Percentiles rank a stretch among this genome's conserved stretches.
These are phyloP conservation scores for Tothia fuscella DNA, from an alignment of 2,329 filamentous ascomycete genomes.

Conservation along the genomic window DNA sequence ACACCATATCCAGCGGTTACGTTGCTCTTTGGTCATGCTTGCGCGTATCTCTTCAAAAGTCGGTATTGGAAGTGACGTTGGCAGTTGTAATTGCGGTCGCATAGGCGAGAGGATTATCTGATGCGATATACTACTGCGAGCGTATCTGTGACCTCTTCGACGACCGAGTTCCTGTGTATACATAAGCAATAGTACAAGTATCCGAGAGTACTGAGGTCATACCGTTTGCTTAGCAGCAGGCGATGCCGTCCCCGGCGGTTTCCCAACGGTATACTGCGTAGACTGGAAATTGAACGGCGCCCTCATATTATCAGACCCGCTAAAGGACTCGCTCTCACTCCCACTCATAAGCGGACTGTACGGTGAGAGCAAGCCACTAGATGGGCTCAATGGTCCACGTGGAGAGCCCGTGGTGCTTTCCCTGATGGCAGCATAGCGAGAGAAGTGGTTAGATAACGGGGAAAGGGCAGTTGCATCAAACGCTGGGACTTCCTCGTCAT, in stretches of 20 bases:
- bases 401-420: conserved; percentile 47
- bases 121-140: conserved; percentile 90
- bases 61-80: conserved; percentile 82
- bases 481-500: not conserved
- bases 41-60: conserved; percentile 78
- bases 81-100: conserved; percentile 74
- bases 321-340: conserved; percentile 15
- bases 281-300: conserved; percentile 95
- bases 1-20: conserved; percentile 75
- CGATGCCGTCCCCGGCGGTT: conserved; percentile 62
- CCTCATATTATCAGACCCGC: not conserved
- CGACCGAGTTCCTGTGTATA: conserved; percentile 66
- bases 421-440: conserved; percentile 57
- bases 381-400: not conserved
- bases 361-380: conserved; percentile 15
- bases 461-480: conserved; percentile 25
- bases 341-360: conserved; percentile 20
- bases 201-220: too few species aligned
- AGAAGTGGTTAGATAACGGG: conserved; percentile 28
- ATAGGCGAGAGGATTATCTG: conserved; percentile 94
- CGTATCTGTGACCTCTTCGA: conserved; percentile 91
- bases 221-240: conserved; percentile 26
- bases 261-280: conserved; percentile 34
- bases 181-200: conserved; percentile 4
- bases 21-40: conserved; percentile 84